A percentile compares a stretch with the other conserved stretches of the same genome.
Evolutionary conservation across 1,284 basidiomycete genomes (phyloP).

Genomic region (Ceratobasidium sp.): DNA sequence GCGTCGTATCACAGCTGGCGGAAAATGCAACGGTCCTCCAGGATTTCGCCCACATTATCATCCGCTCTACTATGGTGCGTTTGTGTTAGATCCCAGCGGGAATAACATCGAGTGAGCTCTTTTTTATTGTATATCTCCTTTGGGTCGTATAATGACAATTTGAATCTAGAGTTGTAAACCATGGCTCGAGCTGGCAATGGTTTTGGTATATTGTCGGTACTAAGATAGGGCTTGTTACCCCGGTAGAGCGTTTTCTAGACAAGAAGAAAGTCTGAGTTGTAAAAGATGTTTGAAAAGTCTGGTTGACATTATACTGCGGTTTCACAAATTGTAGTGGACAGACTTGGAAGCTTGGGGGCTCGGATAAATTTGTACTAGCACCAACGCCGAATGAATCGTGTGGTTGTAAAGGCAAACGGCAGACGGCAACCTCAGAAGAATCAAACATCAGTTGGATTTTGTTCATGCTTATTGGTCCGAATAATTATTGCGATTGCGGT

Average conservation of each 20-base stretch:
- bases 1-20: conserved; percentile 14
- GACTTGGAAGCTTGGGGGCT: too few relatives aligned
- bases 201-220: conserved; percentile 30
- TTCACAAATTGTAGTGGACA: too few relatives aligned
- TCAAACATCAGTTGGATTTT: too few relatives aligned
- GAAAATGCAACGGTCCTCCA: conserved; percentile 41
- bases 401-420: too few relatives aligned
- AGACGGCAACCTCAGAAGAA: too few relatives aligned
- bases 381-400: too few relatives aligned
- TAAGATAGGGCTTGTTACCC: conserved; percentile 16
- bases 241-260: neutral
- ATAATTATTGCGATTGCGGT: too few relatives aligned
- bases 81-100: conserved; percentile 26
- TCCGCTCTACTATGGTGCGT: conserved; percentile 32
- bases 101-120: conserved; percentile 40
- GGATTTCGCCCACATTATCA: conserved; percentile 36
- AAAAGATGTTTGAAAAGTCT: too few relatives aligned
- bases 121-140: neutral
- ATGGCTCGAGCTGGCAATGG: conserved; percentile 38
- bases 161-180: conserved; percentile 28
- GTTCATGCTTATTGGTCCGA: too few relatives aligned
- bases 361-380: too few relatives aligned
- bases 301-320: too few relatives aligned
- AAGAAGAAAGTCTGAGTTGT: too few relatives aligned
- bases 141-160: neutral